phyloP scores from a whole-genome alignment of 108 stramenopile genomes.

The Seminavis robusta region DNA sequence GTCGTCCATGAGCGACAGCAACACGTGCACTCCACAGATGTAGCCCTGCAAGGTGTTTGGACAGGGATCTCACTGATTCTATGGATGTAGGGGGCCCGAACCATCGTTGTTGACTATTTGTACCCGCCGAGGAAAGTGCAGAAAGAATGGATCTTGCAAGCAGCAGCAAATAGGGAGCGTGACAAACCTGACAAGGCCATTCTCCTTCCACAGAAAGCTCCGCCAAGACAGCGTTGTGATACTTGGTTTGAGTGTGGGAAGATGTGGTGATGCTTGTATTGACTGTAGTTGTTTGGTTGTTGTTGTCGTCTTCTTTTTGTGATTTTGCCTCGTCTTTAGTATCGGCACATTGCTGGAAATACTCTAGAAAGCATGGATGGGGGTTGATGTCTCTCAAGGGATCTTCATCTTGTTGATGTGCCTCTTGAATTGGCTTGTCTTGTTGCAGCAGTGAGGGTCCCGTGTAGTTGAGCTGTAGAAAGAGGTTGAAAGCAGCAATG shows the following conservation, averaged over 20 bases:
- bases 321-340: conserved; percentile 3
- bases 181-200: conserved; percentile 69
- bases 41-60: conserved; percentile 17
- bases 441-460: conserved; percentile 57
- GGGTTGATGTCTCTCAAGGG: conserved; percentile 61
- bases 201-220: conserved; percentile 69
- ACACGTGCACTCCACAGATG: conserved; percentile 68
- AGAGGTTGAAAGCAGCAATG: conserved; percentile 78
- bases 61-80: too few species aligned
- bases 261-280: not conserved
- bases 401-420: conserved; percentile 5
- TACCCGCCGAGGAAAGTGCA: too few species aligned
- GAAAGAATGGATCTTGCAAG: conserved; percentile 65
- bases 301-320: conserved; percentile 3
- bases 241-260: conserved; percentile 31
- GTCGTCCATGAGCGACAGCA: conserved; percentile 65
- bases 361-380: conserved; percentile 42
- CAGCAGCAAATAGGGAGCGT: conserved; percentile 65
- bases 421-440: conserved; percentile 21
- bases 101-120: not conserved
- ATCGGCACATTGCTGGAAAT: not conserved
- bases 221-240: conserved; percentile 66
- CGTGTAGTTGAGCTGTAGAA: conserved; percentile 83
- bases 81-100: not conserved
- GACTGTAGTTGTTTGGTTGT: conserved; percentile 6